These are phyloP conservation scores for Hypoxylon sp. DNA, from an alignment of 2,329 filamentous ascomycete species.

Conservation along the genomic window DNA sequence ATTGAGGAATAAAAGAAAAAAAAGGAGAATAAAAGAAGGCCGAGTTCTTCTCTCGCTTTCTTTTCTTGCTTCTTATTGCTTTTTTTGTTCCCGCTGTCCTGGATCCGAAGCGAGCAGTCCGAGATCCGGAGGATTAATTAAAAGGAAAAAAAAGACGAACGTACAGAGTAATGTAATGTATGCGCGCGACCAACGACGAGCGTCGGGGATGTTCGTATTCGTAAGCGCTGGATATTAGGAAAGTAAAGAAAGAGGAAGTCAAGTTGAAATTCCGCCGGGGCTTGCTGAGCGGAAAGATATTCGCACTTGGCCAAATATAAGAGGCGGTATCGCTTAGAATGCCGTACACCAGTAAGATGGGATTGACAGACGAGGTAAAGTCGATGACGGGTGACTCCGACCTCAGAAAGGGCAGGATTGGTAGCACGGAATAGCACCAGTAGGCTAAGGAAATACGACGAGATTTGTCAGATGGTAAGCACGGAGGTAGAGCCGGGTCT, in stretches of 20 bases:
- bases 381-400: slow-evolving; percentile 35
- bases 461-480: slow-evolving; percentile 37
- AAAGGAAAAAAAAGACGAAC: slow-evolving; percentile 21
- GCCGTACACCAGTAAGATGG: slow-evolving; percentile 33
- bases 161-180: slow-evolving; percentile 27
- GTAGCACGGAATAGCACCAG: slow-evolving; percentile 23
- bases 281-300: slow-evolving; percentile 18
- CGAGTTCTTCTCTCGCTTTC: slow-evolving; percentile 13
- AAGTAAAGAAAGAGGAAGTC: slow-evolving; percentile 18
- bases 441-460: slow-evolving; percentile 33
- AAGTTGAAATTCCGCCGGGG: slow-evolving; percentile 23
- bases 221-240: slow-evolving; percentile 14
- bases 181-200: slow-evolving; percentile 29
- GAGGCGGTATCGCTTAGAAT: slow-evolving; percentile 34
- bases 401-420: slow-evolving; percentile 29
- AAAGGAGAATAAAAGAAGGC: too few relatives aligned
- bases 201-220: slow-evolving; percentile 17
- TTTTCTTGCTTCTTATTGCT: slow-evolving; percentile 26
- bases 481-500: slow-evolving; percentile 37
- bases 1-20: too few relatives aligned
- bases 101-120: slow-evolving; percentile 25
- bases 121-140: slow-evolving; percentile 27
- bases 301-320: slow-evolving; percentile 23
- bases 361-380: slow-evolving; percentile 21
- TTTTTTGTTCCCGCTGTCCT: slow-evolving; percentile 28